These are phyloP conservation scores for Hondaea fermentalgiana DNA, from an alignment of 108 stramenopile species.

Conservation along the genomic window DNA sequence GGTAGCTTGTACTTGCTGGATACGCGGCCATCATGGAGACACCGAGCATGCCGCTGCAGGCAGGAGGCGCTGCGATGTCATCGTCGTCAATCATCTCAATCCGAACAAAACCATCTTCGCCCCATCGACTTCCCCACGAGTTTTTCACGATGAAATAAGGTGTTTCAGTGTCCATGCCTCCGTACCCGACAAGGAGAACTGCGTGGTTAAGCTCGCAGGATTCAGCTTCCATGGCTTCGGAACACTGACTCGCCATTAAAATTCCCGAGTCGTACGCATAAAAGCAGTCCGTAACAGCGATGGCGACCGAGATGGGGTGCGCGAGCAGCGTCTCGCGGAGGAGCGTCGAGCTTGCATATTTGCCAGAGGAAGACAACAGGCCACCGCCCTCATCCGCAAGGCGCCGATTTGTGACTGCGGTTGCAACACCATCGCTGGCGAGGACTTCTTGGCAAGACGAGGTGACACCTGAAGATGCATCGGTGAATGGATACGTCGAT, in stretches of 20 bases:
- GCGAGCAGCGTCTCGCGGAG: neutral
- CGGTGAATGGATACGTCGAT: neutral
- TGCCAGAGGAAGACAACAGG: neutral
- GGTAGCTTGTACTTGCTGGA: neutral
- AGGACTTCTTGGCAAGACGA: neutral
- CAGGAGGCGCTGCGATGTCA: neutral
- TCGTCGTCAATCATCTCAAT: neutral
- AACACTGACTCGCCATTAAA: neutral
- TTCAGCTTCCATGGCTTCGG: neutral
- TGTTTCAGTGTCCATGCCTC: neutral
- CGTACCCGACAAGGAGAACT: neutral
- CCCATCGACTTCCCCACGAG: conserved; percentile 21
- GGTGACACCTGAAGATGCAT: neutral
- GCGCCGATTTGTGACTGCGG: neutral
- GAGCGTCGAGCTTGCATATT: neutral
- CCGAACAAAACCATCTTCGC: conserved; percentile 17
- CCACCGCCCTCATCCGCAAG: neutral
- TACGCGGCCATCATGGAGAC: neutral
- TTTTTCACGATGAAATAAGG: neutral
- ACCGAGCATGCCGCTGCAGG: neutral
- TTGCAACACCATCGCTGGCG: neutral
- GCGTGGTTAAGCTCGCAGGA: neutral
- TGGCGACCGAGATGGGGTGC: neutral
- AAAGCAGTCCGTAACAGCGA: neutral
- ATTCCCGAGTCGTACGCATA: neutral